A percentile compares a stretch with the other conserved stretches of the same genome.
These are phyloP conservation scores for Ophiocordyceps sinensis DNA, from an alignment of 2,329 filamentous ascomycete genomes.

Conservation along the genomic window DNA sequence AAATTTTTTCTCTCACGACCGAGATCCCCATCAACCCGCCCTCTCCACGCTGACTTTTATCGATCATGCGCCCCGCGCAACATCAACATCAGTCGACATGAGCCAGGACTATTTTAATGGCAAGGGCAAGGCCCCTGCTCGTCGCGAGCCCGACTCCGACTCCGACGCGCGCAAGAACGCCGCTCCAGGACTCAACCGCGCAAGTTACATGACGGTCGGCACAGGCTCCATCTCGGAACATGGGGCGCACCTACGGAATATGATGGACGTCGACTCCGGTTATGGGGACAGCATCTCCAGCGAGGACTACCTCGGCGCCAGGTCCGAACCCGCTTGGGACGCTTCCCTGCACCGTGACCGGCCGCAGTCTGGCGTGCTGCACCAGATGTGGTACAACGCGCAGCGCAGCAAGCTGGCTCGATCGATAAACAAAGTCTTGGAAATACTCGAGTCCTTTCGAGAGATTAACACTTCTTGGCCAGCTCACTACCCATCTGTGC, in stretches of 20 bases:
- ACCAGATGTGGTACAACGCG: constrained; percentile 89
- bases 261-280: constrained; percentile 79
- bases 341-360: constrained; percentile 26
- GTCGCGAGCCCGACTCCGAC: constrained; percentile 15
- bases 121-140: constrained; percentile 35
- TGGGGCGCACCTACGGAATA: constrained; percentile 63
- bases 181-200: constrained; percentile 20
- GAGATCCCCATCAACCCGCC: background rate
- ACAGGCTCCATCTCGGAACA: constrained; percentile 68
- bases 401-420: constrained; percentile 79
- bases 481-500: constrained; percentile 81
- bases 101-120: constrained; percentile 43
- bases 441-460: constrained; percentile 70
- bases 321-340: constrained; percentile 22
- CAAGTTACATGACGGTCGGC: constrained; percentile 80
- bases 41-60: background rate
- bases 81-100: constrained; percentile 27
- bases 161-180: constrained; percentile 13
- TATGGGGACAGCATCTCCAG: constrained; percentile 71
- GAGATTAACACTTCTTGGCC: constrained; percentile 88
- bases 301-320: constrained; percentile 33
- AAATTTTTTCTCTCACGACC: background rate
- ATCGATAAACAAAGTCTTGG: constrained; percentile 74
- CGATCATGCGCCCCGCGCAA: constrained; percentile 20
- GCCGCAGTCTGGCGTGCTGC: constrained; percentile 63